Conservation (phyloP, 768 basidiomycete genomes). For the Podaxis rugospora region DNA sequence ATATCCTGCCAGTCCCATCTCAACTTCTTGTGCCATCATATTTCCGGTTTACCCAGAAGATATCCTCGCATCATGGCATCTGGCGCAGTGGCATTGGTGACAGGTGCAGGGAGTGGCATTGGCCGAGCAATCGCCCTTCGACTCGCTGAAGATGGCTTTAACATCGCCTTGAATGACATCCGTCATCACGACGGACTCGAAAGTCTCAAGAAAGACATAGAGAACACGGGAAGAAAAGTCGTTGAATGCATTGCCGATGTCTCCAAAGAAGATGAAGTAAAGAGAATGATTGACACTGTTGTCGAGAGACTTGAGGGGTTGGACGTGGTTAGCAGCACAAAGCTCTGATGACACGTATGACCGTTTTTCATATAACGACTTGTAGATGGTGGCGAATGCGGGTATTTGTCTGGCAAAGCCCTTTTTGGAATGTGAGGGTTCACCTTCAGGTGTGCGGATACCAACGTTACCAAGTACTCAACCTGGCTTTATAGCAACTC, state of each 20-base stretch:
- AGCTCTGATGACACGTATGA: background rate
- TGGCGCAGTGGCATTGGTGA: constrained; percentile 24
- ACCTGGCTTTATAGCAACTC: constrained; percentile 21
- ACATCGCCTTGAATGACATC: constrained; percentile 44
- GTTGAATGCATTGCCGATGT: constrained; percentile 32
- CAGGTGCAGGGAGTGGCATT: constrained; percentile 40
- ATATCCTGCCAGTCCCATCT: background rate
- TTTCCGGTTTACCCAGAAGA: background rate
- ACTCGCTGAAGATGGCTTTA: constrained; percentile 42
- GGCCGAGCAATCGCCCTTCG: constrained; percentile 43
- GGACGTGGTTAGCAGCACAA: constrained; percentile 36
- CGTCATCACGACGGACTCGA: constrained; percentile 24
- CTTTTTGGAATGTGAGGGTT: constrained; percentile 18
- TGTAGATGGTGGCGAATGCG: constrained; percentile 44
- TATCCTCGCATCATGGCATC: background rate
- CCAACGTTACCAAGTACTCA: background rate
- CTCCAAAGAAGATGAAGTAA: constrained; percentile 35
- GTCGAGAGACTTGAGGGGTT: constrained; percentile 35
- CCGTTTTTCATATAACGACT: background rate
- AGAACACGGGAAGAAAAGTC: constrained; percentile 20
- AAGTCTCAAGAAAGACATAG: constrained; percentile 23
- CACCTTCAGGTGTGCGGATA: background rate
- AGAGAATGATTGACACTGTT: constrained; percentile 30
- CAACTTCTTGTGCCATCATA: background rate
- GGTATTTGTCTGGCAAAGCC: constrained; percentile 22